Percentiles rank a stretch among this genome's conserved stretches.
phyloP scores from a whole-genome alignment of 1,284 basidiomycete genomes.

The Irpex sp. region DNA sequence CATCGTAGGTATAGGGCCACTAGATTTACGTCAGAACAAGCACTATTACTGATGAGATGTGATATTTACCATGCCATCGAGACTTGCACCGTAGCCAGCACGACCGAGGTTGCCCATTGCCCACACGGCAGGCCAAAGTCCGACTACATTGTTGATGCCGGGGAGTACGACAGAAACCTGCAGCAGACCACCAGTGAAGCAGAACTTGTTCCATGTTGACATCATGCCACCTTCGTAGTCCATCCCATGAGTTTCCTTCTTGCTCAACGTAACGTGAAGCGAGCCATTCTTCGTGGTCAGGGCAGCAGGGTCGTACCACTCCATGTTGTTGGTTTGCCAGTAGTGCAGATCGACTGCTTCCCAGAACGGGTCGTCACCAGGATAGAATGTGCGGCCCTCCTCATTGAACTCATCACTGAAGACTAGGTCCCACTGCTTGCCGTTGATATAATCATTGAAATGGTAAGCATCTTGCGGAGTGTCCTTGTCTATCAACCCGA shows the following conservation, averaged over 20 bases:
- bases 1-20: slow-evolving; percentile 50
- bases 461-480: slow-evolving; percentile 41
- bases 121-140: slow-evolving; percentile 76
- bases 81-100: slow-evolving; percentile 69
- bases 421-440: slow-evolving; percentile 34
- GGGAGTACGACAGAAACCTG: slow-evolving; percentile 57
- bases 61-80: slow-evolving; percentile 38
- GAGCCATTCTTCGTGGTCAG: slow-evolving; percentile 51
- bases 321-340: slow-evolving; percentile 46
- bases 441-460: slow-evolving; percentile 28
- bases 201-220: slow-evolving; percentile 62
- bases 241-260: slow-evolving; percentile 46
- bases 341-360: slow-evolving; percentile 59
- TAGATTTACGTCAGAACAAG: slow-evolving; percentile 11
- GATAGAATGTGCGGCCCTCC: slow-evolving; percentile 48
- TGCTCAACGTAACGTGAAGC: slow-evolving; percentile 49
- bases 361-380: slow-evolving; percentile 44
- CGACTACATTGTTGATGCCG: slow-evolving; percentile 54
- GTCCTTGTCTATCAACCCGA: slow-evolving; percentile 70
- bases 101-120: slow-evolving; percentile 79
- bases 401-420: slow-evolving; percentile 57
- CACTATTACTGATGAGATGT: slow-evolving; percentile 20
- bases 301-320: slow-evolving; percentile 57
- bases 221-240: slow-evolving; percentile 39
- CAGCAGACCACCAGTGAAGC: slow-evolving; percentile 76